Base-by-base conservation (phyloP, 495 filamentous ascomycete genomes). In the Entonaema liquescens region DNA sequence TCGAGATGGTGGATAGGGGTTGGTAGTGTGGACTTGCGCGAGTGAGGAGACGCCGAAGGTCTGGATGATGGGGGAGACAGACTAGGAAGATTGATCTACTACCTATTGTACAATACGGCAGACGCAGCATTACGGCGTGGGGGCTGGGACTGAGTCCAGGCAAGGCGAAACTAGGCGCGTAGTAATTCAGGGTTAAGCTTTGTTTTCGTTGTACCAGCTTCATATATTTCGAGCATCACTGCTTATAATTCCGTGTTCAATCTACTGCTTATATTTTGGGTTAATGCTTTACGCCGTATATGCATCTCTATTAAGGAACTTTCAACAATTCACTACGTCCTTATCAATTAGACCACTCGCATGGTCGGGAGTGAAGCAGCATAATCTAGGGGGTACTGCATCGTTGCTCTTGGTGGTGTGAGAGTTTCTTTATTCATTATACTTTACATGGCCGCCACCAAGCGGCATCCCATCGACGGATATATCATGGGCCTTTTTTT, bases 61-160 rank as follows among this genome's bases (percentile, higher is more conserved):
- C 15, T 13, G 17, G 38, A 17, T 1, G n/a, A 40, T 40, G 17
- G 38, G 15, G 38, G 5, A n/a, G 38, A n/a, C n/a, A n/a, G n/a
- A 31, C 33, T 26, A 38, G 35, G 64, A 59, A 64, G 65, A 65
- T 65, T 65, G 65, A 64, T 53, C 11, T 36, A 56, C 17, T 55
- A 12, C 5, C 23, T 53, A 50, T 62, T 72, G 70, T 72, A 72
- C 56, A 60, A n/a, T 68, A 72, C 49, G 26, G 33, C 54, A 59
- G 55, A 67, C 49, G 23, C 47, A 29, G 40, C 29, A 57, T 59
- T 23, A 63, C 28, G 40, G 59, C 57, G 29, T 25, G 59, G 21
- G 26, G 49, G 11, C 49, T 53, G 21, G 26, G 49, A 17, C 49
- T 53, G 49, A 25, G 49, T 28, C 55, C 12, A 38, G 53, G 64